Conservation (phyloP, 768 basidiomycete genomes). For the Leucogyrophana mollusca region DNA sequence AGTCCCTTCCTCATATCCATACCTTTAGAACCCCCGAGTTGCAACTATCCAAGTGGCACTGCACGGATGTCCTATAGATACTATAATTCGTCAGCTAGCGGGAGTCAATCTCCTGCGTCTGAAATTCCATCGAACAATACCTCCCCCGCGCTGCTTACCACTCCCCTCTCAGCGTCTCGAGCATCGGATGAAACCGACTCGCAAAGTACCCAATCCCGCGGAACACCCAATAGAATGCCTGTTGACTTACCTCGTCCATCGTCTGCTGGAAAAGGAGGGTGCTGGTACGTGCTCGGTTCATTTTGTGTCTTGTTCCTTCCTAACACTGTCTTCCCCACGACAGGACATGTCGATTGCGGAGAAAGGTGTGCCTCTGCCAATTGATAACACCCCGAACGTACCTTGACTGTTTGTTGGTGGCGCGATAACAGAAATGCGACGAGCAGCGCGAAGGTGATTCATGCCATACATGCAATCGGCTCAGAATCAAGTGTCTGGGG, state of each 20-base stretch:
- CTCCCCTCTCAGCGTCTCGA: constrained; percentile 35
- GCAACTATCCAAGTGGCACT: constrained; percentile 9
- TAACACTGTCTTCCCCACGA: not conserved
- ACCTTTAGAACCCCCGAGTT: constrained; percentile 21
- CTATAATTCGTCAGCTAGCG: constrained; percentile 44
- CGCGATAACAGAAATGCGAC: constrained; percentile 74
- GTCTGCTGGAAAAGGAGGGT: constrained; percentile 69
- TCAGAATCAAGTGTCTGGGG: constrained; percentile 80
- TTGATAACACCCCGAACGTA: not conserved
- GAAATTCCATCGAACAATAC: constrained; percentile 41
- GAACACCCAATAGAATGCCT: constrained; percentile 46
- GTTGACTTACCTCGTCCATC: constrained; percentile 51
- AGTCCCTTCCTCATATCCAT: constrained; percentile 24
- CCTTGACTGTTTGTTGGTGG: constrained; percentile 9
- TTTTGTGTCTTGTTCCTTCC: constrained; percentile 4
- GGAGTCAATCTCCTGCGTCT: constrained; percentile 48
- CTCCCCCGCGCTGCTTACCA: constrained; percentile 41
- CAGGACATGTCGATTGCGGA: constrained; percentile 82
- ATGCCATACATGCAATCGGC: constrained; percentile 76
- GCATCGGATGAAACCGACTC: constrained; percentile 33
- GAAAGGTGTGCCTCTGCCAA: constrained; percentile 58
- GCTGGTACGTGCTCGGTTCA: constrained; percentile 56
- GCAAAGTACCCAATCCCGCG: constrained; percentile 21
- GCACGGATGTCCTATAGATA: constrained; percentile 49
- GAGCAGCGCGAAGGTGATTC: constrained; percentile 80